Evolutionary conservation across 306 rosid species (phyloP).

Genomic region (Amphicarpaea edgeworthii): DNA sequence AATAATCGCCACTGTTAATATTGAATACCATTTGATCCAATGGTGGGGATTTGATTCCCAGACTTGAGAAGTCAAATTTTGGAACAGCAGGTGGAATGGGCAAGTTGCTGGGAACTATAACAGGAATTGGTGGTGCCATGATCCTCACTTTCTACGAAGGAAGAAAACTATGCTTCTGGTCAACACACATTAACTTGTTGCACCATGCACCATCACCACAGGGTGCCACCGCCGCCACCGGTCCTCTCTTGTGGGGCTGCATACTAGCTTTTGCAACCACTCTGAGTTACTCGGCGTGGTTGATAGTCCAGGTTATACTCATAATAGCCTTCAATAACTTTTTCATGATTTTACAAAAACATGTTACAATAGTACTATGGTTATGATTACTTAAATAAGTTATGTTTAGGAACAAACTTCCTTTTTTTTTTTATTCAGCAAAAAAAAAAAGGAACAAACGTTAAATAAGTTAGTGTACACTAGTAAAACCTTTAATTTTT

Average conservation of each 20-base stretch:
- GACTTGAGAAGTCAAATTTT: slow-evolving; percentile 53
- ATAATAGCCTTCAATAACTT: background rate
- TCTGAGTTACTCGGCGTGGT: slow-evolving; percentile 49
- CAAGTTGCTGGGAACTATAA: slow-evolving; percentile 55
- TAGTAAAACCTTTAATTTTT: background rate
- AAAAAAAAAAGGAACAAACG: background rate
- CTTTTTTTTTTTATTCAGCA: too few relatives aligned
- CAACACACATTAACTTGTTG: slow-evolving; percentile 40
- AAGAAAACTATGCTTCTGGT: slow-evolving; percentile 41
- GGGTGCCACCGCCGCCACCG: background rate
- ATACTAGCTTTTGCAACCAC: slow-evolving; percentile 47
- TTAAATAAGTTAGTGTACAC: background rate
- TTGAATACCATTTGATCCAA: slow-evolving; percentile 32
- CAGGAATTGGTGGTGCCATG: slow-evolving; percentile 65
- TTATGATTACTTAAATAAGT: background rate
- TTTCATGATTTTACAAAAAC: background rate
- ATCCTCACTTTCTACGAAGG: slow-evolving; percentile 63
- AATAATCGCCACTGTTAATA: background rate
- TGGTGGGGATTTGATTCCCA: background rate
- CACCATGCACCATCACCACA: slow-evolving; percentile 19
- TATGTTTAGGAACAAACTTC: too few relatives aligned
- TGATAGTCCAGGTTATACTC: slow-evolving; percentile 55
- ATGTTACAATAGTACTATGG: background rate
- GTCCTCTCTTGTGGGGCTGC: slow-evolving; percentile 38
- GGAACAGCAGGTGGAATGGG: slow-evolving; percentile 49